Evolutionary conservation across 345 rosid species (phyloP), one percentile per base, ranked within the genome.

Genomic region (Dimocarpus longan): DNA sequence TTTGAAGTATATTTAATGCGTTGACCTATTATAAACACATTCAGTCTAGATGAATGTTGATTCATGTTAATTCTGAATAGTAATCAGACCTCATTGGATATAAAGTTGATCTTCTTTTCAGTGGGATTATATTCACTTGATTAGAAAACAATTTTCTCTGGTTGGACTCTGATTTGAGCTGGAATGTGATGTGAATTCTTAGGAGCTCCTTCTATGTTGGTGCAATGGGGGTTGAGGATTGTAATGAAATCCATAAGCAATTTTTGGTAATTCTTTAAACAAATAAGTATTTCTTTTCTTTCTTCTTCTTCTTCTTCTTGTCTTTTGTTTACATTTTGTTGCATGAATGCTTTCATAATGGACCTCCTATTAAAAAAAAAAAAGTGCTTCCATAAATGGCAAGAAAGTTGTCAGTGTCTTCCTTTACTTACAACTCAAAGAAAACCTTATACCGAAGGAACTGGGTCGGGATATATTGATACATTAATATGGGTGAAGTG

Each of bases 131-230:
- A n/a, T 65, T 7, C 12, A 65, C 37, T 66, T 48, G 63, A 75
- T 66, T 43, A 13, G 63, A 50, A 32, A 63, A 9, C 18, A 8
- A 8, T 18, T 63, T 71, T 18, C 77, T 44, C 6, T 44, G 60
- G 40, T 46, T 63, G 26, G 57, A 63, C 42, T 62, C 43, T 74
- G 43, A 44, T 26, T 43, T 63, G 70, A 74, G 65, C 26, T 63
- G n/a, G 59, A 44, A 63, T 63, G 65, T 65, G 50, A 1, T 74
- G 43, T 74, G 75, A 71, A 71, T 37, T 19, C 75, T 71, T 52
- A 54, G 75, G 62, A 19, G 64, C 64, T 70, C 12, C 73, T 28
- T 54, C 64, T 32, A 18, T 5, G 46, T 11, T 12, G 40, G 68
- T 3, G 44, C 43, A 18, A 26, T 1, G 57, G 43, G 60, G 32